Base-by-base conservation (phyloP, 2,329 filamentous ascomycete genomes). In the Fusarium continuum region DNA sequence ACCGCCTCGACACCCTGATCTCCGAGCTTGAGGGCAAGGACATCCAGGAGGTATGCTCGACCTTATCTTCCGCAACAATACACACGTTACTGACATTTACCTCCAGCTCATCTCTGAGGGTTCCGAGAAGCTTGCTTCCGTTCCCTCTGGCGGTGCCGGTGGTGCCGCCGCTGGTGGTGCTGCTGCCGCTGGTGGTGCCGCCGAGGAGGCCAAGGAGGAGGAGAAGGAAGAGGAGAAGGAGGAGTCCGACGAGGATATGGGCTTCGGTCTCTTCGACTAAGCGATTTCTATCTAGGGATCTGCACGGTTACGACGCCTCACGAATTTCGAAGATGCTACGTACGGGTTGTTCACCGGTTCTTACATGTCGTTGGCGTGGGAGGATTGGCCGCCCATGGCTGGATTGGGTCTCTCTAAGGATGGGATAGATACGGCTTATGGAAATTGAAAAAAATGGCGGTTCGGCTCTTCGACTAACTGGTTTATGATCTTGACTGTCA, bases 81-180 rank as follows among this genome's bases (percentile, higher is more conserved):
- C 11, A 22, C 13, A 52, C 6, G 17, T 35, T 58, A 40, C 72
- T 74, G 53, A 74, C 61, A 52, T 9, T 4, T 5, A 20, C 17
- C 5, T 40, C 65, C 73, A 98, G 95, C 85, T 99, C 82, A 97
- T 99, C 80, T 75, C 91, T 75, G 88, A 93, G 82, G 95, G 95
- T 78, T 88, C 91, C 70, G 77, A 84, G 82, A 99, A 99, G 90
- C 92, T 99, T 76, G 95, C 95, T 74, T 97, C 94, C 82, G 94
- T 99, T 77, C 93, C 95, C 81, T 92, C 91, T 76, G 95, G 93
- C 76, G 93, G 93, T 81, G 86, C 84, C 76, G 92, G 88, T 78
- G 91, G 85, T 80, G 91, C 85, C 74, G 83, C 83, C 75, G 84
- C 83, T 74, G 85, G 84, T 79, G 87, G 82, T 77, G 90, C 82